Base-by-base conservation (phyloP, 106 monocot species). In the Ottelia alismoides region DNA sequence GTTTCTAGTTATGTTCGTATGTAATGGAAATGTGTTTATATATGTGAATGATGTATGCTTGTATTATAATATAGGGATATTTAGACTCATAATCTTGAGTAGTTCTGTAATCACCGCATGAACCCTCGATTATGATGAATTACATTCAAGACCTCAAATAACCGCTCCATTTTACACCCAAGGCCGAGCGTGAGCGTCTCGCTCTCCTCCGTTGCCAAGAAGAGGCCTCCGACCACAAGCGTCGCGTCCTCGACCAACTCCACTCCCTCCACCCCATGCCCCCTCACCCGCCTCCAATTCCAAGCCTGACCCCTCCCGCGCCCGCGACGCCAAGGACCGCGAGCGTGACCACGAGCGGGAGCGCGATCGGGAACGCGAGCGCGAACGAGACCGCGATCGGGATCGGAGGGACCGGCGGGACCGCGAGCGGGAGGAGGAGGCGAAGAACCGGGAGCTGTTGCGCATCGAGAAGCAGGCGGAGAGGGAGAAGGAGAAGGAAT, bases 401-500 rank as follows among this genome's bases (percentile, higher is more conserved):
- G 83, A 0, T 16, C 45, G 2, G 90, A 77, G 74, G 81, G 81
- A 62, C 74, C 65, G 60, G 80, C 72, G 29, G 90, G 81, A 66
- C 67, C 84, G 11, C 84, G 85, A 72, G 47, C n/a, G n/a, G n/a
- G n/a, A n/a, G n/a, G n/a, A n/a, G n/a, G n/a, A n/a, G n/a, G n/a
- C n/a, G n/a, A n/a, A 62, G 17, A 84, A 91, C 47, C 84, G 85
- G 70, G 90, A 91, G 49, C 56, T 91, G 11, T 84, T 81, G 0
- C 44, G 78, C 17, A 81, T 91, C 59, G 85, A 81, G 59, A 84
- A 91, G 61, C 84, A 91, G 56, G 63, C 85, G 12, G 81, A 84
- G 0, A 81, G 77, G 7, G 85, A 91, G 66, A 91, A 91, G 43
- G 81, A 80, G 2, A 91, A 91, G 72, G 85, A 91, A 68, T 58